phyloP scores from a whole-genome alignment of 495 filamentous ascomycete genomes.

The Xylaria grammica region DNA sequence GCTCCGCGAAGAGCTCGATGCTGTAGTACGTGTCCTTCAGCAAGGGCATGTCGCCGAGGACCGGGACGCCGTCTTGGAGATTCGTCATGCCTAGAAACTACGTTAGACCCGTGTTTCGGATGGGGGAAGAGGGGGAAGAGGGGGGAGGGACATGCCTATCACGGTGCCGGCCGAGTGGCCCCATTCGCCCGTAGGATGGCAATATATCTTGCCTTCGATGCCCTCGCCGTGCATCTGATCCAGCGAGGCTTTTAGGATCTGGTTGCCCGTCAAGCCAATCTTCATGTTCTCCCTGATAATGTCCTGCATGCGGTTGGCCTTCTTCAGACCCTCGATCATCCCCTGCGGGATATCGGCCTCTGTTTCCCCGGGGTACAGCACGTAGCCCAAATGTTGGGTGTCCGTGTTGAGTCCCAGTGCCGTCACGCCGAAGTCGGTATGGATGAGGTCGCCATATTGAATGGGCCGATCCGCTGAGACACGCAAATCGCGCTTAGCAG shows the following conservation, averaged over 20 bases:
- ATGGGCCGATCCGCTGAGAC: constrained; percentile 35
- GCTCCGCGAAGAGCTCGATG: constrained; percentile 51
- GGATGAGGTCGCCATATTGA: constrained; percentile 48
- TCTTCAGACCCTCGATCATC: constrained; percentile 45
- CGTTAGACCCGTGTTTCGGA: background rate
- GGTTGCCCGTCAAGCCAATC: constrained; percentile 46
- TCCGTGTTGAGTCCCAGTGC: constrained; percentile 55
- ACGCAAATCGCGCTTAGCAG: background rate
- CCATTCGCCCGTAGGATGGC: constrained; percentile 57
- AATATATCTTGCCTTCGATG: constrained; percentile 52
- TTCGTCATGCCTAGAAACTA: constrained; percentile 50
- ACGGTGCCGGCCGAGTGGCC: constrained; percentile 53
- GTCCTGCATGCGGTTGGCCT: constrained; percentile 51
- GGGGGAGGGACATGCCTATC: constrained; percentile 40
- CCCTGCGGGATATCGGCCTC: constrained; percentile 45
- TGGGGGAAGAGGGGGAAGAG: background rate
- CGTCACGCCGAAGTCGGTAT: constrained; percentile 54
- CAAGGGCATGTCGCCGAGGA: constrained; percentile 48
- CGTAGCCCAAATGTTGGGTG: constrained; percentile 55
- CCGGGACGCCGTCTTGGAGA: constrained; percentile 47
- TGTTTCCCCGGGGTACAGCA: constrained; percentile 48
- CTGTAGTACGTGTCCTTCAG: constrained; percentile 52
- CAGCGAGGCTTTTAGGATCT: constrained; percentile 42
- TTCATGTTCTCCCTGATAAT: constrained; percentile 50
- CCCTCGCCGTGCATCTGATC: constrained; percentile 47